Percentiles rank a stretch among this genome's conserved stretches.
Evolutionary conservation across 2,329 filamentous ascomycete species (phyloP).

Genomic region (Cladosporium colombiae): DNA sequence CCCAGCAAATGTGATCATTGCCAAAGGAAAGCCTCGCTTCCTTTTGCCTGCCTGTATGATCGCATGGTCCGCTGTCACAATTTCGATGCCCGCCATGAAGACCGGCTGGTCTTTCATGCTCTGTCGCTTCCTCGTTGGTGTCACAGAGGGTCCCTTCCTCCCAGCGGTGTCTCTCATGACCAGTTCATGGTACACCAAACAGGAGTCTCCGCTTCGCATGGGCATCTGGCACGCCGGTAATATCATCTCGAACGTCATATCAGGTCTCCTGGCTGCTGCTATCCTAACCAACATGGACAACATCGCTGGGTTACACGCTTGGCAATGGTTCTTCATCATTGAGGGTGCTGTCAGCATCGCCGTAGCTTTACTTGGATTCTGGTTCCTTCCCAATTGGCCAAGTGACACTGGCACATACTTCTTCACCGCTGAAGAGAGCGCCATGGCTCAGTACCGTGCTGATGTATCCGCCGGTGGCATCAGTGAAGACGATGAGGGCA

Average conservation of each 20-base stretch:
- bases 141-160: conserved; percentile 50
- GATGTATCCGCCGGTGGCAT: conserved; percentile 49
- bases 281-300: conserved; percentile 67
- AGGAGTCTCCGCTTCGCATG: conserved; percentile 53
- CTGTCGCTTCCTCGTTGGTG: conserved; percentile 43
- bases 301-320: conserved; percentile 57
- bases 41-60: conserved; percentile 38
- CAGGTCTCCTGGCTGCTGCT: conserved; percentile 56
- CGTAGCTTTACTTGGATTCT: conserved; percentile 55
- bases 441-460: conserved; percentile 25
- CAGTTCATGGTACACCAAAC: conserved; percentile 52
- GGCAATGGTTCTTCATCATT: conserved; percentile 46
- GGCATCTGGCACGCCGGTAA: conserved; percentile 55
- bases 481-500: conserved; percentile 43
- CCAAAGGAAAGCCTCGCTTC: conserved; percentile 37
- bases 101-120: conserved; percentile 40
- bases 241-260: conserved; percentile 53
- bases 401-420: conserved; percentile 49
- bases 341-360: conserved; percentile 61
- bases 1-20: conserved; percentile 41
- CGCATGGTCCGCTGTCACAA: conserved; percentile 38
- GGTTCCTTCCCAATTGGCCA: conserved; percentile 56
- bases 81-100: conserved; percentile 37
- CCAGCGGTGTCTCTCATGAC: conserved; percentile 52
- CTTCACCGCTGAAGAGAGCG: conserved; percentile 53